These are phyloP conservation scores for Annulohypoxylon moriforme DNA, from an alignment of 495 filamentous ascomycete genomes.

Conservation along the genomic window DNA sequence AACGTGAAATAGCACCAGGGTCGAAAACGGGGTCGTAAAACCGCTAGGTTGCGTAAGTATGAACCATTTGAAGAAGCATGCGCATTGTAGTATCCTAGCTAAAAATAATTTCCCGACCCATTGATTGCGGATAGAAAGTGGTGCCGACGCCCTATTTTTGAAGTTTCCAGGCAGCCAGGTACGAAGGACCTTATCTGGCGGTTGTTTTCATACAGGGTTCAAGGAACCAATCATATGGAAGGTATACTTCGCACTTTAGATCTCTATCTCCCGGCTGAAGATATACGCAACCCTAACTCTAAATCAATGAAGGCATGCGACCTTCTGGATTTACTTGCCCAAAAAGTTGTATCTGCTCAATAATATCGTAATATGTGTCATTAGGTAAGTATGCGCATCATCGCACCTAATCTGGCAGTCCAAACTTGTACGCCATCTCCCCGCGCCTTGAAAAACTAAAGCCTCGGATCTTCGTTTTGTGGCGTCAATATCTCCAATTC, in stretches of 20 bases:
- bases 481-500: not conserved
- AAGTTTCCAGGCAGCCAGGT: too few species aligned
- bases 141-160: not conserved
- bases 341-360: not conserved
- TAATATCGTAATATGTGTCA: slow-evolving; percentile 16
- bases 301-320: not conserved
- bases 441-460: not conserved
- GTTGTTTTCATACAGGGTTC: too few species aligned
- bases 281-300: too few species aligned
- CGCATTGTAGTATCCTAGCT: not conserved
- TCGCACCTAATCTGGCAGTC: slow-evolving; percentile 10
- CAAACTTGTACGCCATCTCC: not conserved
- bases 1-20: not conserved
- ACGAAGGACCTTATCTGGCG: not conserved
- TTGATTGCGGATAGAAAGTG: not conserved
- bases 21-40: too few species aligned
- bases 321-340: too few species aligned
- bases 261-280: too few species aligned
- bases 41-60: too few species aligned
- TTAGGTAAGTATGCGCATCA: slow-evolving; percentile 2
- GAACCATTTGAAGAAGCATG: too few species aligned
- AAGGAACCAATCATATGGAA: too few species aligned
- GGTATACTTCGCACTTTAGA: too few species aligned
- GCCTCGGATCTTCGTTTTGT: slow-evolving; percentile 1
- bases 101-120: not conserved